phyloP scores from a whole-genome alignment of 1,284 basidiomycete species.

The Ganoderma lingzhi region DNA sequence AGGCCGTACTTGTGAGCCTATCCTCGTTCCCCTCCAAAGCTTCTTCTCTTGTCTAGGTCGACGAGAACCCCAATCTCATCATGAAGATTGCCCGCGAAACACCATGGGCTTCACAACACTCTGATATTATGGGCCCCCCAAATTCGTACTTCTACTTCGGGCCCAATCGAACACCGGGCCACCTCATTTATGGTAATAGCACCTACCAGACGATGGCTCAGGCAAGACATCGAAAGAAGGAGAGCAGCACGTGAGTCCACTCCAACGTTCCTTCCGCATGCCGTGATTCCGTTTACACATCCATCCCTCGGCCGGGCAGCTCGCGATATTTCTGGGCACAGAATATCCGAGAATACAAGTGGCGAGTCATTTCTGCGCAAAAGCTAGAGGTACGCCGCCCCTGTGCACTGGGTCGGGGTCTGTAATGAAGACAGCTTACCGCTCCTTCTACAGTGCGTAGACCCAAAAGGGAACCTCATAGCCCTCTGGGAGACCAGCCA shows the following conservation, averaged over 20 bases:
- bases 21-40: background rate
- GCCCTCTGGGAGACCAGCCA: constrained; percentile 70
- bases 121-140: constrained; percentile 73
- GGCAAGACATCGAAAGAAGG: constrained; percentile 62
- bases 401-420: background rate
- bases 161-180: constrained; percentile 63
- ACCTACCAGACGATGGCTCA: constrained; percentile 62
- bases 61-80: constrained; percentile 64
- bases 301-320: constrained; percentile 44
- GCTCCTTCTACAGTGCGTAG: constrained; percentile 56
- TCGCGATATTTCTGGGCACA: constrained; percentile 77
- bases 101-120: constrained; percentile 69
- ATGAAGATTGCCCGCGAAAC: constrained; percentile 68
- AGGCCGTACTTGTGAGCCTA: background rate
- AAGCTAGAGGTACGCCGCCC: constrained; percentile 69
- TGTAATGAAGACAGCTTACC: constrained; percentile 18
- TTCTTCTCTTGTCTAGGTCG: constrained; percentile 47
- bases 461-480: constrained; percentile 58
- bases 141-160: constrained; percentile 79
- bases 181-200: constrained; percentile 73
- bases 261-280: background rate
- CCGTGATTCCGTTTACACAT: background rate
- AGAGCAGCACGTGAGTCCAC: constrained; percentile 64
- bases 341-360: constrained; percentile 72
- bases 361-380: constrained; percentile 60